Conservation (phyloP, 2,329 filamentous ascomycete genomes). For the Dothistroma pini region DNA sequence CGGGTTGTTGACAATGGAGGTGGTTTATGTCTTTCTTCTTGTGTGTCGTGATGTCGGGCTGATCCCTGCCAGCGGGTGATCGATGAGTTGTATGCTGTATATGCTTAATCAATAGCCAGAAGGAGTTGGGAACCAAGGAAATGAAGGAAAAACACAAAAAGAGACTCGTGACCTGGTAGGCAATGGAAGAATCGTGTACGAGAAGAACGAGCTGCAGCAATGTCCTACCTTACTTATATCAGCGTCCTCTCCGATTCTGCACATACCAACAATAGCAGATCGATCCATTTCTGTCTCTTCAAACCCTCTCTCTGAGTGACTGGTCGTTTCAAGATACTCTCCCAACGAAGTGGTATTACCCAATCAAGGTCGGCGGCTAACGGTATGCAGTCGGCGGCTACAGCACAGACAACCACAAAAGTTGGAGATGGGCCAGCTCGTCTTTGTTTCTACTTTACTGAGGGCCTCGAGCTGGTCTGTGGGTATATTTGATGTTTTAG, state of each 20-base stretch:
- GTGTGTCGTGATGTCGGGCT: conserved; percentile 6
- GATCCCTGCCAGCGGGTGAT: conserved; percentile 29
- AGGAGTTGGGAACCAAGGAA: conserved; percentile 1
- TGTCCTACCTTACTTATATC: conserved; percentile 13
- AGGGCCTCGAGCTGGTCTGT: background rate
- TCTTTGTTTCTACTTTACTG: background rate
- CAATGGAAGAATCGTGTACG: background rate
- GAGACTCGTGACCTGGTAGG: conserved; percentile 17
- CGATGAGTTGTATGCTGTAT: conserved; percentile 3
- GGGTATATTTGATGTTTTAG: background rate
- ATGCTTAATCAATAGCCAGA: background rate
- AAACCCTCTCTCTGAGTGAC: conserved; percentile 9
- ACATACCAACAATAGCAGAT: conserved; percentile 4
- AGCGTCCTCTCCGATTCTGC: background rate
- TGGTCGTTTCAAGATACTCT: conserved; percentile 20
- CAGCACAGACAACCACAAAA: conserved; percentile 18
- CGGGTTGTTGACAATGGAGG: conserved; percentile 3
- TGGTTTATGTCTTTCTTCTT: conserved; percentile 9
- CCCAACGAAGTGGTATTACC: conserved; percentile 12
- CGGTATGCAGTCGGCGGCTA: conserved; percentile 23
- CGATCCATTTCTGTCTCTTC: conserved; percentile 19
- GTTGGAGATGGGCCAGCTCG: background rate
- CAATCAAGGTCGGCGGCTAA: conserved; percentile 26
- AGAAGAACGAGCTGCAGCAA: background rate
- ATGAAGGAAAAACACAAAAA: conserved; percentile 11